Conservation (phyloP, 2,329 filamentous ascomycete species). For the Coniochaeta sp. region DNA sequence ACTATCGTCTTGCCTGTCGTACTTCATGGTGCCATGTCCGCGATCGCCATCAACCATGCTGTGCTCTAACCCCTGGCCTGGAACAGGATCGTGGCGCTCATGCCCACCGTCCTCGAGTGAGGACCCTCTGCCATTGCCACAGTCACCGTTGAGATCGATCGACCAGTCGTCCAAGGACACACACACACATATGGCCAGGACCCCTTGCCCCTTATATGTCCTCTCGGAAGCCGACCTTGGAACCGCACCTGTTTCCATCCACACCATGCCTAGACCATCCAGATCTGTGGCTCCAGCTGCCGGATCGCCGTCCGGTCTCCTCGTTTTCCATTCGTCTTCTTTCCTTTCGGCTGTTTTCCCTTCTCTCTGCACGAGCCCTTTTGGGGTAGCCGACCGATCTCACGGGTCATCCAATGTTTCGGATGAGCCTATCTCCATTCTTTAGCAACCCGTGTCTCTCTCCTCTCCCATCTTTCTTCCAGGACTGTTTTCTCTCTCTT, state of each 20-base stretch:
- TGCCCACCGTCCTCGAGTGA: neutral
- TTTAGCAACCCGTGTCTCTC: neutral
- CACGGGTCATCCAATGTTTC: neutral
- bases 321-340: neutral
- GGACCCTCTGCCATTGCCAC: neutral
- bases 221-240: constrained; percentile 1
- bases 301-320: neutral
- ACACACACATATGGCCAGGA: neutral
- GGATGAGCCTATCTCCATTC: neutral
- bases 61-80: neutral
- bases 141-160: neutral
- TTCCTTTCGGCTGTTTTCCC: neutral
- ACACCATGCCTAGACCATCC: neutral
- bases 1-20: neutral
- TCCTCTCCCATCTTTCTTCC: neutral
- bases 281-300: neutral
- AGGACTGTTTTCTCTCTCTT: neutral
- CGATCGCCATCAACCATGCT: neutral
- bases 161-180: neutral
- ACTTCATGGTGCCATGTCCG: neutral
- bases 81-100: neutral
- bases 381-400: neutral
- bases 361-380: neutral
- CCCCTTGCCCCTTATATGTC: neutral
- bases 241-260: neutral